Base-by-base conservation (phyloP, 2,329 filamentous ascomycete genomes). In the Venturia aucupariae region DNA sequence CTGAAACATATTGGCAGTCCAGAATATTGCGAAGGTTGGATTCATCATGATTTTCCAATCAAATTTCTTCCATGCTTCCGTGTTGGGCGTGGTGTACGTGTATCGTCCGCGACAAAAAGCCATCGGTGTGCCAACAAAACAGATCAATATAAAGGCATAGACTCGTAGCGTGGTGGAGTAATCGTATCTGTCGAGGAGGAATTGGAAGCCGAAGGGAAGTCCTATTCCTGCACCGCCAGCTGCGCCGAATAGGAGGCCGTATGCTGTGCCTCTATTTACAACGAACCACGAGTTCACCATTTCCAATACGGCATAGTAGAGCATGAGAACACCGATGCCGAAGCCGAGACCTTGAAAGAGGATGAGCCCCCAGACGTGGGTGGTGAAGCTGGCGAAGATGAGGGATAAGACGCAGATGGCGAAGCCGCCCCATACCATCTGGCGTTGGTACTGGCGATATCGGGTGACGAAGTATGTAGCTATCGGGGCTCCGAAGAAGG, bases 231-330 rank as follows among this genome's bases (percentile, higher is more conserved):
- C 69, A 27, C 70, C 67, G 0, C 74, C 74, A 0, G 70, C 71
- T 5, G 71, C 71, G 1, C 68, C 69, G 60, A 68, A 74, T 2
- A 76, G 67, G 17, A 75, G 55, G 8, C 74, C 73, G 64, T 72
- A 76, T 2, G 75, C 75, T 68, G 75, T 70, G 22, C 78, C 79
- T 62, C 74, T 72, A 15, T 75, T 69, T 3, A 65, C 65, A 32
- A 77, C 69, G 72, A 72, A 78, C 67, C 68, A 78, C 64, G 78
- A 75, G 64, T 77, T 74, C 22, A 78, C 68, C 74, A 78, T 77
- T 60, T 67, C 72, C 32, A 78, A 61, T 46, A 77, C 73, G 11
- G 76, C 69, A 44, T 68, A 76, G 35, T 73, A 74, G 64, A 78
- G 70, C 27, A 75, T 73, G 13, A 75, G 67, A 65, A 78, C 77